Conservation (phyloP, 1,284 basidiomycete species). For the Mycosarcoma mackinlayi region DNA sequence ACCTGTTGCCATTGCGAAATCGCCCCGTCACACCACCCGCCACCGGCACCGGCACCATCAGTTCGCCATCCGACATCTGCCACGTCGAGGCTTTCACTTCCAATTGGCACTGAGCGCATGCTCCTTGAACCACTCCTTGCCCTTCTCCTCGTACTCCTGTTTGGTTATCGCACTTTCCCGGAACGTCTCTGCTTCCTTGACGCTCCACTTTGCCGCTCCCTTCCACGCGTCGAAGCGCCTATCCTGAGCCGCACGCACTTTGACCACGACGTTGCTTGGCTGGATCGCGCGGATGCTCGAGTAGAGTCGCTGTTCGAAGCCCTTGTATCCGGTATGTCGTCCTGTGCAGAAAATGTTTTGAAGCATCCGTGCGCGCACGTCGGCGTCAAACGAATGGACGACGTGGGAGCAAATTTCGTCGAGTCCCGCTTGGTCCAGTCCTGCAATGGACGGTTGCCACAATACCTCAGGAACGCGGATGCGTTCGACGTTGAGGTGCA, state of each 20-base stretch:
- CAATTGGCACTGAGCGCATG: conserved; percentile 64
- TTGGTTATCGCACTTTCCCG: conserved; percentile 75
- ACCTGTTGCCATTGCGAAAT: no score
- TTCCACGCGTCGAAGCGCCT: conserved; percentile 85
- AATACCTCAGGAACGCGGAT: conserved; percentile 92
- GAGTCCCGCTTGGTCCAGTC: conserved; percentile 91
- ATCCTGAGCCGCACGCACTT: conserved; percentile 73
- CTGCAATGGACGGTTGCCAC: conserved; percentile 92
- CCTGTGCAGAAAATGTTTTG: conserved; percentile 94
- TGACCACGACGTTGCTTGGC: conserved; percentile 45
- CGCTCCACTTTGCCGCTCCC: conserved; percentile 89
- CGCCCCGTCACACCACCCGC: no score
- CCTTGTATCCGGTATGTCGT: conserved; percentile 79
- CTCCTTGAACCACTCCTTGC: conserved; percentile 78
- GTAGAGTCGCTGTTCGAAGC: conserved; percentile 78
- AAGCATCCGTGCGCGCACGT: conserved; percentile 75
- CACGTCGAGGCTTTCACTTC: conserved; percentile 13
- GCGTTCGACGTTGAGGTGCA: conserved; percentile 93
- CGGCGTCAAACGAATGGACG: conserved; percentile 80
- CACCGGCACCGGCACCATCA: no score
- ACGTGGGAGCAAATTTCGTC: conserved; percentile 89
- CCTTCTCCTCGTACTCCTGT: conserved; percentile 90
- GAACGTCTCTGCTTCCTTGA: conserved; percentile 34
- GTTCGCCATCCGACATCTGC: no score
- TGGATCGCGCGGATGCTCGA: conserved; percentile 69